phyloP scores from a whole-genome alignment of 116 monocot species.

The Zostera marina region DNA sequence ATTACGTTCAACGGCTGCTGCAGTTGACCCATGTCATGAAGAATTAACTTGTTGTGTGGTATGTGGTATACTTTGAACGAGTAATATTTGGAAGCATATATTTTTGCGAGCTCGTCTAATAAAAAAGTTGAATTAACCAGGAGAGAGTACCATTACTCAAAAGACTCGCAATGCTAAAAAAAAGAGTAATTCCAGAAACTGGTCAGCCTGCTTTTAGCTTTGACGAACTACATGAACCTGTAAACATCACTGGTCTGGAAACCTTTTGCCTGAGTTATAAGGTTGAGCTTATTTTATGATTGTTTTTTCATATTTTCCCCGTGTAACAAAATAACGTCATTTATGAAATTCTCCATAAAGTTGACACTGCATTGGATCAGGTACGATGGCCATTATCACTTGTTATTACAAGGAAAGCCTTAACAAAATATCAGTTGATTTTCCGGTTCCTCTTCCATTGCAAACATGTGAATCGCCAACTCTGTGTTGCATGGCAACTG shows the following conservation, averaged over 20 bases:
- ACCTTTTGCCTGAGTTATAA: conserved; percentile 80
- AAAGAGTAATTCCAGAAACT: conserved; percentile 21
- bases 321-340: neutral
- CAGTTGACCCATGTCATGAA: conserved; percentile 82
- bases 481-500: conserved; percentile 93
- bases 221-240: conserved; percentile 27
- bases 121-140: conserved; percentile 15
- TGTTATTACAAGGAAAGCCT: conserved; percentile 80
- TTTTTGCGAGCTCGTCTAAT: neutral
- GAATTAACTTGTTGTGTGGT: conserved; percentile 91
- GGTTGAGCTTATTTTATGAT: conserved; percentile 15
- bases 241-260: conserved; percentile 74
- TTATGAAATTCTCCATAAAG: neutral
- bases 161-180: conserved; percentile 45
- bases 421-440: conserved; percentile 90
- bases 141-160: conserved; percentile 70
- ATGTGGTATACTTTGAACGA: conserved; percentile 6
- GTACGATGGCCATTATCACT: conserved; percentile 92
- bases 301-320: neutral
- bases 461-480: conserved; percentile 85
- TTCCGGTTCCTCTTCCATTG: conserved; percentile 92
- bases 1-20: conserved; percentile 86
- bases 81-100: neutral
- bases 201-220: conserved; percentile 17
- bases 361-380: conserved; percentile 17